A percentile compares a stretch with the other conserved stretches of the same genome.
phyloP scores from a whole-genome alignment of 2,329 filamentous ascomycete species.

The Arthrobotrys conoides region DNA sequence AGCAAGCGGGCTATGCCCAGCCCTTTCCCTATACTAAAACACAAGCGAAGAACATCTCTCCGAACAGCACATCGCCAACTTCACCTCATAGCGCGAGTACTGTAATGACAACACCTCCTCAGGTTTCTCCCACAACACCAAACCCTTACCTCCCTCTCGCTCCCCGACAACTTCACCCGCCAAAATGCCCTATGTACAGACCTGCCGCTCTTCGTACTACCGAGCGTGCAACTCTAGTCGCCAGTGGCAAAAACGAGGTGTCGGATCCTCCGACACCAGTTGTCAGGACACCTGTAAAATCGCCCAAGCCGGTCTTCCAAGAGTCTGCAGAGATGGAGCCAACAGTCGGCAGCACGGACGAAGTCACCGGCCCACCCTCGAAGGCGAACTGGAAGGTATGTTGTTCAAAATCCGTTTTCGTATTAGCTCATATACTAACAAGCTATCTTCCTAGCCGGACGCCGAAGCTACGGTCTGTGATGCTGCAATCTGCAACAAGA shows the following conservation, averaged over 20 bases:
- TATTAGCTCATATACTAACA: slow-evolving; percentile 3
- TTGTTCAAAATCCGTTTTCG: not conserved
- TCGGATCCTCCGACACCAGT: slow-evolving; percentile 41
- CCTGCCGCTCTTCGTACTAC: slow-evolving; percentile 64
- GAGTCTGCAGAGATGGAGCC: slow-evolving; percentile 43
- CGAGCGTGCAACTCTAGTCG: slow-evolving; percentile 61
- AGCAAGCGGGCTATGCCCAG: slow-evolving; percentile 34
- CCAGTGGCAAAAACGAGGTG: slow-evolving; percentile 46
- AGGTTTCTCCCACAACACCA: slow-evolving; percentile 47
- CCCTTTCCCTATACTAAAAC: slow-evolving; percentile 39
- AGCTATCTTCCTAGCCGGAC: slow-evolving; percentile 61
- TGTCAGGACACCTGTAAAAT: slow-evolving; percentile 29
- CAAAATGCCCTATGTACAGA: slow-evolving; percentile 64
- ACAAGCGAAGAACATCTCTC: slow-evolving; percentile 56
- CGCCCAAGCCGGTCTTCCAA: slow-evolving; percentile 31
- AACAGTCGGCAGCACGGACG: slow-evolving; percentile 50
- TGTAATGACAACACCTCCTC: slow-evolving; percentile 44
- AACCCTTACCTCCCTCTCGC: slow-evolving; percentile 60
- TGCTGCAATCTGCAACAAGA: slow-evolving; percentile 63
- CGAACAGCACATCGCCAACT: slow-evolving; percentile 53
- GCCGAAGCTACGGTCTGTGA: slow-evolving; percentile 63
- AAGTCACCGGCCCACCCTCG: slow-evolving; percentile 63
- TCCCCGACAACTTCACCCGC: slow-evolving; percentile 64
- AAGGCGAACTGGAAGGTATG: slow-evolving; percentile 64
- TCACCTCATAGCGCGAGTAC: slow-evolving; percentile 57